phyloP scores from a whole-genome alignment of 2,329 filamentous ascomycete genomes.

The Stachybotrys chartarum region DNA sequence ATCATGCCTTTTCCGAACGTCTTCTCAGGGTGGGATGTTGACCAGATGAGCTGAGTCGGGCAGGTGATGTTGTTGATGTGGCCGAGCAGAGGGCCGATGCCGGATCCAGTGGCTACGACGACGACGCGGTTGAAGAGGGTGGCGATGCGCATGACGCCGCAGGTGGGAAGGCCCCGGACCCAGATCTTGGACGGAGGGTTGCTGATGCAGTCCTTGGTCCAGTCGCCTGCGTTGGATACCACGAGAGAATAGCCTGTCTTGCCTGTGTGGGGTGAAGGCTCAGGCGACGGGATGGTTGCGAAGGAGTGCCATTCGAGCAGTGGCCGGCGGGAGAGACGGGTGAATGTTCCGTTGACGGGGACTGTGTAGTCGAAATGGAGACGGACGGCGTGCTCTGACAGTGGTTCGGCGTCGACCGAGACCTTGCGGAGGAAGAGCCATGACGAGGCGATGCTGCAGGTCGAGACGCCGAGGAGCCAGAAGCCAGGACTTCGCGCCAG shows the following conservation, averaged over 20 bases:
- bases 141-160: slow-evolving; percentile 61
- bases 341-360: slow-evolving; percentile 39
- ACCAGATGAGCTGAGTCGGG: slow-evolving; percentile 60
- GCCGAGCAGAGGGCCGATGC: slow-evolving; percentile 63
- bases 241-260: slow-evolving; percentile 55
- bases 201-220: slow-evolving; percentile 59
- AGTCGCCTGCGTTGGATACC: slow-evolving; percentile 68
- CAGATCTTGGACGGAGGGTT: slow-evolving; percentile 55
- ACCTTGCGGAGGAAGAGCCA: slow-evolving; percentile 68
- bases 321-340: slow-evolving; percentile 54
- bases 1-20: slow-evolving; percentile 57
- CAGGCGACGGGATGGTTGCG: slow-evolving; percentile 59
- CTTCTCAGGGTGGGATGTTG: slow-evolving; percentile 49
- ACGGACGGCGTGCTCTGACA: slow-evolving; percentile 66
- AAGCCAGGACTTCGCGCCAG: slow-evolving; percentile 38
- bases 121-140: slow-evolving; percentile 59
- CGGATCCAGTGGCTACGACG: slow-evolving; percentile 64
- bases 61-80: slow-evolving; percentile 43
- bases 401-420: slow-evolving; percentile 54
- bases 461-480: slow-evolving; percentile 62
- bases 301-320: slow-evolving; percentile 70
- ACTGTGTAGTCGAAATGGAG: slow-evolving; percentile 61
- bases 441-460: slow-evolving; percentile 59
- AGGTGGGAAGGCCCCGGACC: slow-evolving; percentile 60
- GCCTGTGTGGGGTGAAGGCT: slow-evolving; percentile 14